phyloP scores from a whole-genome alignment of 2,329 filamentous ascomycete species.

The Tolypocladium amazonense region DNA sequence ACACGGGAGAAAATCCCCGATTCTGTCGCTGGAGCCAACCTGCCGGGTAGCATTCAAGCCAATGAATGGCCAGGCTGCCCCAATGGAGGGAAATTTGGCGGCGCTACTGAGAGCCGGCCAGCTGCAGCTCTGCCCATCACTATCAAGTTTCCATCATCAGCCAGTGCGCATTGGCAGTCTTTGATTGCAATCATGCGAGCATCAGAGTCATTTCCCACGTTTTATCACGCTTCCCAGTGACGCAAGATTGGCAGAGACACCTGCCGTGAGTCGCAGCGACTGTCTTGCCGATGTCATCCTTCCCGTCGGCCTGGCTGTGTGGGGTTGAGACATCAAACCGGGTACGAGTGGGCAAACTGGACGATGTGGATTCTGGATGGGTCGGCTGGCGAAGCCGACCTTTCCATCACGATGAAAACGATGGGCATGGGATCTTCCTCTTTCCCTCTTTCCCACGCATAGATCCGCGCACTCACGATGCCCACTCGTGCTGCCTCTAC shows the following conservation, averaged over 20 bases:
- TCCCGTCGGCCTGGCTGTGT: neutral
- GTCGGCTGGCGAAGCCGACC: neutral
- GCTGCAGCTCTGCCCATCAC: neutral
- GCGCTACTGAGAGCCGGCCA: neutral
- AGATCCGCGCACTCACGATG: neutral
- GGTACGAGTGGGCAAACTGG: neutral
- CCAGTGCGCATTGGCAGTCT: neutral
- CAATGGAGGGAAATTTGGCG: neutral
- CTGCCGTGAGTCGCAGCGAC: neutral
- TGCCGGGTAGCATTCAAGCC: neutral
- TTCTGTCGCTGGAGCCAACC: neutral
- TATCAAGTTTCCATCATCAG: neutral
- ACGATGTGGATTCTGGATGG: neutral
- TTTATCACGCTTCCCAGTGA: neutral
- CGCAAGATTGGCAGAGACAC: neutral
- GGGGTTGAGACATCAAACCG: neutral
- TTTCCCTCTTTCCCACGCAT: neutral
- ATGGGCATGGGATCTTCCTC: neutral
- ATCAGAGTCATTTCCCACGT: conserved; percentile 1
- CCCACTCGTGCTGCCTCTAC: neutral
- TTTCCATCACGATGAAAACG: neutral
- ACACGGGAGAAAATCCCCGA: neutral
- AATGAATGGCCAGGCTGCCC: neutral
- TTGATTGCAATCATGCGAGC: neutral
- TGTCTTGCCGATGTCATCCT: neutral